Percentiles rank a stretch among this genome's conserved stretches.
phyloP scores from a whole-genome alignment of 192 early-diverging fungal species.

The Backusella luteola region DNA sequence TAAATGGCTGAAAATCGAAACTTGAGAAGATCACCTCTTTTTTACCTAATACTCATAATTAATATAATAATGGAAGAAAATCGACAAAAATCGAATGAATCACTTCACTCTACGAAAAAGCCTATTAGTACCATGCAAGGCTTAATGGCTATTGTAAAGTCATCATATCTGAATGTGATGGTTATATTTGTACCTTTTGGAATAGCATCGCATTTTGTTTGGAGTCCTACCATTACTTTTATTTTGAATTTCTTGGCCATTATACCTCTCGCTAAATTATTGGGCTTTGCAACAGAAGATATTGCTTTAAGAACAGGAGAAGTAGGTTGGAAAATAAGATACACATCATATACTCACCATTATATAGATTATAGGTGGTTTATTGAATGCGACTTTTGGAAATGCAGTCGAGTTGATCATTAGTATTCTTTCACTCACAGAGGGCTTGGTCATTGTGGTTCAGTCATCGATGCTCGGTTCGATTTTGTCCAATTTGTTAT shows the following conservation, averaged over 20 bases:
- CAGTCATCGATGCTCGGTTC: slow-evolving; percentile 89
- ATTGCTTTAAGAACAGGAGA: slow-evolving; percentile 65
- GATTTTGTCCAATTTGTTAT: slow-evolving; percentile 83
- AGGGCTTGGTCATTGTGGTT: slow-evolving; percentile 79
- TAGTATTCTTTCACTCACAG: slow-evolving; percentile 74
- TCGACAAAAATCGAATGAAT: neutral
- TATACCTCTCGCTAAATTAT: slow-evolving; percentile 84
- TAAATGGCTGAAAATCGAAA: neutral
- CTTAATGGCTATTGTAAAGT: slow-evolving; percentile 14
- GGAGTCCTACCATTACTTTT: slow-evolving; percentile 69
- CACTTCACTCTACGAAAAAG: neutral
- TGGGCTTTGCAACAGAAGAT: slow-evolving; percentile 89
- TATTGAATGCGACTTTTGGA: slow-evolving; percentile 72
- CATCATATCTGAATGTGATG: slow-evolving; percentile 64
- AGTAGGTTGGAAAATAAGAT: slow-evolving; percentile 26
- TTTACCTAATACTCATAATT: neutral
- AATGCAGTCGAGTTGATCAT: slow-evolving; percentile 83
- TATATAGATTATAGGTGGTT: slow-evolving; percentile 68
- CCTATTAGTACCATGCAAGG: neutral
- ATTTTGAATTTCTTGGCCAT: slow-evolving; percentile 86
- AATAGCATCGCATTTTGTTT: slow-evolving; percentile 63
- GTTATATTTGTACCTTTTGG: slow-evolving; percentile 80
- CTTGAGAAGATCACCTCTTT: slow-evolving; percentile 1
- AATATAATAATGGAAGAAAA: slow-evolving; percentile 7
- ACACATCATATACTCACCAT: neutral